phyloP scores from a whole-genome alignment of 2,329 filamentous ascomycete species.

The Cladophialophora bantiana region DNA sequence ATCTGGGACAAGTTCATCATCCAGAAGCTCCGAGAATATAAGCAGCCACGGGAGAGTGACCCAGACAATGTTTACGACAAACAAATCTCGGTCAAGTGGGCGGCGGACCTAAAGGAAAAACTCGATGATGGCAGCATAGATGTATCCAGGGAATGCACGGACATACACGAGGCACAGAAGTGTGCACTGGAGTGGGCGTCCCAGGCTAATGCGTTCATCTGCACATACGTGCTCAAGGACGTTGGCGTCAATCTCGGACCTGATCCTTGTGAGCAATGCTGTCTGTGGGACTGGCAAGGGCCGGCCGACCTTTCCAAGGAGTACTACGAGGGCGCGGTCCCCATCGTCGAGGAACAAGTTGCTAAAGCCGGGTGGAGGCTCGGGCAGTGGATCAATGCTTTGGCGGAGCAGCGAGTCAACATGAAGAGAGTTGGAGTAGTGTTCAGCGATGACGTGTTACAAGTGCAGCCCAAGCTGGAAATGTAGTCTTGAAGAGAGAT shows the following conservation, averaged over 20 bases:
- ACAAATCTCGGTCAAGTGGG: slow-evolving; percentile 8
- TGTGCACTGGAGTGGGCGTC: slow-evolving; percentile 30
- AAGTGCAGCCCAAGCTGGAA: background rate
- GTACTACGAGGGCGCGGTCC: slow-evolving; percentile 17
- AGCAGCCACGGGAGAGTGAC: slow-evolving; percentile 6
- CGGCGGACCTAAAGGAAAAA: slow-evolving; percentile 5
- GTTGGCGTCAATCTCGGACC: slow-evolving; percentile 18
- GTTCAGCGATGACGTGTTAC: background rate
- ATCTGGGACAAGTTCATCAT: slow-evolving; percentile 27
- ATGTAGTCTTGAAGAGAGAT: background rate
- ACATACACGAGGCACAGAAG: slow-evolving; percentile 20
- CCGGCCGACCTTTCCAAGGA: slow-evolving; percentile 14
- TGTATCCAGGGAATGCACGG: slow-evolving; percentile 6
- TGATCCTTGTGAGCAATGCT: slow-evolving; percentile 8
- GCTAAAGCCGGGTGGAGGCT: slow-evolving; percentile 19
- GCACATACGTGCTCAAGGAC: slow-evolving; percentile 31
- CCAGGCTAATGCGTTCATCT: slow-evolving; percentile 28
- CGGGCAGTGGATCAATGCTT: slow-evolving; percentile 20
- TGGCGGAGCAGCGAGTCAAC: slow-evolving; percentile 14
- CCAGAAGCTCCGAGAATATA: slow-evolving; percentile 12
- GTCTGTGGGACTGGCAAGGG: slow-evolving; percentile 17
- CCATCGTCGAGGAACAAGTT: slow-evolving; percentile 16
- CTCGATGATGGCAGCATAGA: background rate
- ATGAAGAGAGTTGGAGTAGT: slow-evolving; percentile 6
- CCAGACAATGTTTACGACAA: slow-evolving; percentile 17